A percentile compares a stretch with the other conserved stretches of the same genome.
These are phyloP conservation scores for Rhodotorula toruloides DNA, from an alignment of 768 basidiomycete genomes.

Conservation along the genomic window DNA sequence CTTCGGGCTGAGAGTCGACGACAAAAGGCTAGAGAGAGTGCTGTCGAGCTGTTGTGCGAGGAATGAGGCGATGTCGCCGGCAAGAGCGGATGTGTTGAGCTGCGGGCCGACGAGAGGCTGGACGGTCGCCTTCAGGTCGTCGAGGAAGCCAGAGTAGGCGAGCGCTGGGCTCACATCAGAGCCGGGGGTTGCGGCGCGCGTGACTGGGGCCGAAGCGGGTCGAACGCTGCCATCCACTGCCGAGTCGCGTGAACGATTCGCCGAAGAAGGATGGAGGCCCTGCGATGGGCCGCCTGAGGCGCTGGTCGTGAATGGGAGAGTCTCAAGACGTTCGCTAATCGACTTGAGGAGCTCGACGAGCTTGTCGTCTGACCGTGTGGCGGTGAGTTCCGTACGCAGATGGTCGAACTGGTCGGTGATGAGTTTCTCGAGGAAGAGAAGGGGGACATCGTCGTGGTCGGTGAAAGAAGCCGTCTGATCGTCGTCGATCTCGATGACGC, in stretches of 20 bases:
- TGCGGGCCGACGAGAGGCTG: neutral
- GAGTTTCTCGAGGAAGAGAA: constrained; percentile 26
- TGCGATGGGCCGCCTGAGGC: neutral
- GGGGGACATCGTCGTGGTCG: constrained; percentile 23
- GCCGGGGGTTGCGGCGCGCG: neutral
- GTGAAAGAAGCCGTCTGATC: too few species aligned
- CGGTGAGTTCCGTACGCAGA: constrained; percentile 8
- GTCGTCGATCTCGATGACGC: neutral
- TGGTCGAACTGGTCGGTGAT: constrained; percentile 19
- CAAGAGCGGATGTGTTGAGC: neutral
- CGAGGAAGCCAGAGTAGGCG: constrained; percentile 9
- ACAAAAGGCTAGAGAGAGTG: neutral
- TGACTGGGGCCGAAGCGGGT: neutral
- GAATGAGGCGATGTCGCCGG: neutral
- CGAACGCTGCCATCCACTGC: too few species aligned
- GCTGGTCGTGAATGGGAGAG: too few species aligned
- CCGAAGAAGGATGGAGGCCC: neutral
- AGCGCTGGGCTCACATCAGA: neutral
- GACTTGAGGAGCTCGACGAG: neutral
- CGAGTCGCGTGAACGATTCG: neutral
- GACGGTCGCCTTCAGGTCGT: constrained; percentile 7
- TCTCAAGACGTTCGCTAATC: too few species aligned
- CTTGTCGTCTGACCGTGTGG: neutral
- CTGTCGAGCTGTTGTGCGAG: neutral
- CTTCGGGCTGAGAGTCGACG: neutral